Conservation (phyloP, 176 grass and related monocot species). For the Tillandsia leiboldiana region DNA sequence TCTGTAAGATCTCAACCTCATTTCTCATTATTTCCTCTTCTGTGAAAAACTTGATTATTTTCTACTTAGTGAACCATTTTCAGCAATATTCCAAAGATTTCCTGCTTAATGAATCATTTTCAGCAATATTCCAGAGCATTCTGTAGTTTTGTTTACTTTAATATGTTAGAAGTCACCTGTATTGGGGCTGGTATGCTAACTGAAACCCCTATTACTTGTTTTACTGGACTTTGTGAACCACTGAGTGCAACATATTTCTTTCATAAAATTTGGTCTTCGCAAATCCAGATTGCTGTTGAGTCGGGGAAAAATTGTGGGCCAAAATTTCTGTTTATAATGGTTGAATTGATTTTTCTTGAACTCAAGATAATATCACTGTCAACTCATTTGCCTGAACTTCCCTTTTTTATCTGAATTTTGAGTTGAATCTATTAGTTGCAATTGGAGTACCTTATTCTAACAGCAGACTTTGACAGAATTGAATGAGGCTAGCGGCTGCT, state of each 20-base stretch:
- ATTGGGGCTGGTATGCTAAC: neutral
- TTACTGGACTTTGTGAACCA: neutral
- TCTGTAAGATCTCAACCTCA: conserved; percentile 36
- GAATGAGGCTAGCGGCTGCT: too few species aligned
- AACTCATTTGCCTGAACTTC: neutral
- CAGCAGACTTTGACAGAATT: too few species aligned
- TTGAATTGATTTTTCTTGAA: neutral
- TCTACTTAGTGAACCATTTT: neutral
- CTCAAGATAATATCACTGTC: neutral
- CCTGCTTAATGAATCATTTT: neutral
- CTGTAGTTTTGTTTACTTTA: neutral
- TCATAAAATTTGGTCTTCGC: neutral
- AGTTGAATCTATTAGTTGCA: too few species aligned
- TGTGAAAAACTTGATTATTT: conserved; percentile 17
- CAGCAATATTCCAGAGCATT: neutral
- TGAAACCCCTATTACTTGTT: neutral
- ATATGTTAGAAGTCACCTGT: neutral
- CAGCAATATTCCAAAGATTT: neutral
- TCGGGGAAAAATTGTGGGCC: neutral
- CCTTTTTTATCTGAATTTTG: neutral
- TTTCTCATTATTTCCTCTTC: conserved; percentile 5
- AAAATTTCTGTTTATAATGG: neutral
- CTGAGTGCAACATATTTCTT: neutral
- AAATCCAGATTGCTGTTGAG: neutral
- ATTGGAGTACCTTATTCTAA: too few species aligned